Evolutionary conservation across 805 yeast genomes (phyloP).

Genomic region (Ogataea philodendri): DNA sequence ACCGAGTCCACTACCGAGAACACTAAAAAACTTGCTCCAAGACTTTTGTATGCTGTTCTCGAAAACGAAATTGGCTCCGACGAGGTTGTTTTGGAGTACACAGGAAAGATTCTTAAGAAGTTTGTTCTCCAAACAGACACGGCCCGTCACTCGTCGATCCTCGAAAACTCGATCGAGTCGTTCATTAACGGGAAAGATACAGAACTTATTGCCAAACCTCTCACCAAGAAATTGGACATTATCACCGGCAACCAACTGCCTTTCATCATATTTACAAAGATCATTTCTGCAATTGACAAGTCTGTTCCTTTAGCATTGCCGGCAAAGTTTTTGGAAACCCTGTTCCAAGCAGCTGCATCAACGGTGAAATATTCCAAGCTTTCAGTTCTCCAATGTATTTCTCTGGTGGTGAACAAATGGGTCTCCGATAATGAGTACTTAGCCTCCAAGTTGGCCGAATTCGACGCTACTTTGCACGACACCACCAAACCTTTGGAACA

Average conservation of each 20-base stretch:
- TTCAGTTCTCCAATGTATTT: slow-evolving; percentile 55
- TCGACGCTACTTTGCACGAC: slow-evolving; percentile 1
- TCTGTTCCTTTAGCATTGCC: too few relatives aligned
- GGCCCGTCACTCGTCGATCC: slow-evolving; percentile 44
- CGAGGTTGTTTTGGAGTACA: slow-evolving; percentile 35
- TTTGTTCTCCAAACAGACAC: slow-evolving; percentile 40
- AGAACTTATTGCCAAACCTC: slow-evolving; percentile 21
- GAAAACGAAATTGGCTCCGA: slow-evolving; percentile 15
- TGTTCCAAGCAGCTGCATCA: slow-evolving; percentile 16
- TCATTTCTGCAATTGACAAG: slow-evolving; percentile 55
- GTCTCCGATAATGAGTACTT: slow-evolving; percentile 20
- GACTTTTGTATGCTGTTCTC: slow-evolving; percentile 30
- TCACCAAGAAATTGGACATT: slow-evolving; percentile 21
- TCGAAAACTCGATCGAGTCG: slow-evolving; percentile 37
- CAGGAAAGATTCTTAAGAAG: slow-evolving; percentile 42
- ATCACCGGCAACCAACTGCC: slow-evolving; percentile 32
- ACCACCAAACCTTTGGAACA: slow-evolving; percentile 7
- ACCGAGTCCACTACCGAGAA: slow-evolving; percentile 32
- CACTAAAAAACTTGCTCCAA: slow-evolving; percentile 43
- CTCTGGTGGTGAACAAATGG: slow-evolving; percentile 62
- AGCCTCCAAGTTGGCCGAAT: slow-evolving; percentile 11
- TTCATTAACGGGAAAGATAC: slow-evolving; percentile 34
- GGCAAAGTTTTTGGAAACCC: slow-evolving; percentile 19
- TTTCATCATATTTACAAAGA: slow-evolving; percentile 42
- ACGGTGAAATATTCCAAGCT: slow-evolving; percentile 39